A percentile compares a stretch with the other conserved stretches of the same genome.
phyloP scores from a whole-genome alignment of 2,329 filamentous ascomycete species.

The Aschersonia sp. region DNA sequence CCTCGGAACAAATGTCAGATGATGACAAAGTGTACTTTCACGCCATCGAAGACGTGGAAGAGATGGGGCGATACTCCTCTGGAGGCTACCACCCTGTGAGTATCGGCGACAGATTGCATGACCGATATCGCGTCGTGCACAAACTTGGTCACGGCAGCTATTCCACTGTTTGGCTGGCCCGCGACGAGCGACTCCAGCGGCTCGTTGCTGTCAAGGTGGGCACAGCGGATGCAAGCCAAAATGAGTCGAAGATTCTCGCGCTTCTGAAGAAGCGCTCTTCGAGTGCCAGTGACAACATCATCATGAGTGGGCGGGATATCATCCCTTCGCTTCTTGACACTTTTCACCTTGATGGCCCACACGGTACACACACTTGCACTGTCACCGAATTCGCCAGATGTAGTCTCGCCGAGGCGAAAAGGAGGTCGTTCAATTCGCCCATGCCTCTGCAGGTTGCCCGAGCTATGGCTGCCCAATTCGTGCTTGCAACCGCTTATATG shows the following conservation, averaged over 20 bases:
- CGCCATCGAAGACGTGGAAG: background rate
- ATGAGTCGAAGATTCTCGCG: background rate
- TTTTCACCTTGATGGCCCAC: constrained; percentile 9
- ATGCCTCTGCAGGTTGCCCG: constrained; percentile 6
- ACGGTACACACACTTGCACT: constrained; percentile 9
- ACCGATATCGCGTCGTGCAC: background rate
- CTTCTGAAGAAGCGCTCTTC: background rate
- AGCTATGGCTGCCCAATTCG: constrained; percentile 9
- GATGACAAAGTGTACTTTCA: no score
- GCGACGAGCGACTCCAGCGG: constrained; percentile 9
- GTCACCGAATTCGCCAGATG: constrained; percentile 11
- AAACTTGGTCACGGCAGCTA: constrained; percentile 10
- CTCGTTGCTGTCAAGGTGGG: constrained; percentile 10
- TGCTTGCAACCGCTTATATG: constrained; percentile 8
- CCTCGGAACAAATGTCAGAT: no score
- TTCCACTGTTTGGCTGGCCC: constrained; percentile 12
- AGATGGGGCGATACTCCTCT: background rate
- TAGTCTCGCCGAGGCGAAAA: constrained; percentile 8
- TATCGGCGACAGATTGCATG: background rate
- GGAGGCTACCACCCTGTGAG: background rate
- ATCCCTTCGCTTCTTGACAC: constrained; percentile 5
- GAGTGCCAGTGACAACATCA: constrained; percentile 5
- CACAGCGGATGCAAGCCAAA: constrained; percentile 8
- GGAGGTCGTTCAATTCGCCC: constrained; percentile 3
- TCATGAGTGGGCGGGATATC: background rate